phyloP scores from a whole-genome alignment of 805 yeast genomes.

The Lipomyces oligophaga region DNA sequence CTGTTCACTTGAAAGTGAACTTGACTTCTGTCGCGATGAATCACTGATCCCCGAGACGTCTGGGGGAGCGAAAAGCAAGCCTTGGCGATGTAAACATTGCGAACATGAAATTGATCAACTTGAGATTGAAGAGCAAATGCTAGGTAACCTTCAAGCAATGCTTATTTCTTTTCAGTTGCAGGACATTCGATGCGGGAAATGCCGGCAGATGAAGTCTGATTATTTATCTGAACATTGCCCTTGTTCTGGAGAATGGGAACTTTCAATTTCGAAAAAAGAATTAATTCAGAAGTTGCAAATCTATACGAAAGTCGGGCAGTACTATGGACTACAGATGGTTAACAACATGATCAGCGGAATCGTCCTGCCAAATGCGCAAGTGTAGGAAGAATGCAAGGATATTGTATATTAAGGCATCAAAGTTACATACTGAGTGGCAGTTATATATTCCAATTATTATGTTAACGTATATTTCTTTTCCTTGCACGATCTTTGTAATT shows the following conservation, averaged over 20 bases:
- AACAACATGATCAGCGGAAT: conserved; percentile 18
- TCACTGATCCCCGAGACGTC: conserved; percentile 34
- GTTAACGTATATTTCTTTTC: too few relatives aligned
- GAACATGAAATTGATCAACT: conserved; percentile 58
- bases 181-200: conserved; percentile 76
- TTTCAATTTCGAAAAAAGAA: conserved; percentile 47
- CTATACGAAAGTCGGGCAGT: conserved; percentile 56
- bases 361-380: too few relatives aligned
- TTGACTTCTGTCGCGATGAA: conserved; percentile 77
- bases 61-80: conserved; percentile 10
- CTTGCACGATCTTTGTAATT: too few relatives aligned
- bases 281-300: conserved; percentile 47
- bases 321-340: conserved; percentile 55
- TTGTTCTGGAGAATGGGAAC: conserved; percentile 85
- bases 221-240: conserved; percentile 71
- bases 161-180: conserved; percentile 66
- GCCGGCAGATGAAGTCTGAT: conserved; percentile 61
- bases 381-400: too few relatives aligned
- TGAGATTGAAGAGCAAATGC: conserved; percentile 72
- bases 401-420: too few relatives aligned
- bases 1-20: conserved; percentile 69
- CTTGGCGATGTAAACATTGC: conserved; percentile 69
- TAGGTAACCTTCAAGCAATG: conserved; percentile 56
- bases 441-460: too few relatives aligned
- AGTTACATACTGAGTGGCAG: too few relatives aligned